phyloP scores from a whole-genome alignment of 1,284 basidiomycete species.

The Moesziomyces sp. region DNA sequence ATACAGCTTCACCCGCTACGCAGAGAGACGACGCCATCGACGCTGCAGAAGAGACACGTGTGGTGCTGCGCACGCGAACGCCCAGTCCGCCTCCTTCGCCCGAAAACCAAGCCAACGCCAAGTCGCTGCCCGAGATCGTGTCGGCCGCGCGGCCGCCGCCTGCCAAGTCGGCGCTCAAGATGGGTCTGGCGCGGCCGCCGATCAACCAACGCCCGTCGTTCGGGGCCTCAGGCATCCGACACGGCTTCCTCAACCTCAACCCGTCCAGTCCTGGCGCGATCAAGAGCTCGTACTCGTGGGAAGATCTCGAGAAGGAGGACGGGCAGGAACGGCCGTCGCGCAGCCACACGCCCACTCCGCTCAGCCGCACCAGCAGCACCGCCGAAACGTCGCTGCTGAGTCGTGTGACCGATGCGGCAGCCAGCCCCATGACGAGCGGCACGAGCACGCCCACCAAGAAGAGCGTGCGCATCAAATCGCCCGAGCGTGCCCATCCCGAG shows the following conservation, averaged over 20 bases:
- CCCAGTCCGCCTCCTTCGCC: slow-evolving; percentile 43
- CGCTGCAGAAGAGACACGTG: slow-evolving; percentile 34
- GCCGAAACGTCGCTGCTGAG: slow-evolving; percentile 5
- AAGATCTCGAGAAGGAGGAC: slow-evolving; percentile 39
- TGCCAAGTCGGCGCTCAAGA: slow-evolving; percentile 43
- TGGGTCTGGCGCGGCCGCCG: slow-evolving; percentile 15
- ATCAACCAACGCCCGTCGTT: slow-evolving; percentile 39
- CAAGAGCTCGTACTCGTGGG: slow-evolving; percentile 47
- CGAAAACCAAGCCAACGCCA: slow-evolving; percentile 9
- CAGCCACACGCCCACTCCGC: slow-evolving; percentile 35
- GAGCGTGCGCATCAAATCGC: slow-evolving; percentile 44
- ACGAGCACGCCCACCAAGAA: slow-evolving; percentile 49
- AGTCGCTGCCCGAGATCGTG: slow-evolving; percentile 34
- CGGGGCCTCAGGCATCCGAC: slow-evolving; percentile 40
- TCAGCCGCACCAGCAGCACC: slow-evolving; percentile 12
- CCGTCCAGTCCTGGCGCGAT: slow-evolving; percentile 53
- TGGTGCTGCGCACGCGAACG: slow-evolving; percentile 37
- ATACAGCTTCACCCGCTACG: neutral
- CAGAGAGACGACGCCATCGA: neutral
- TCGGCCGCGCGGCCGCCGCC: slow-evolving; percentile 46
- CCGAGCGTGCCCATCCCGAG: slow-evolving; percentile 37
- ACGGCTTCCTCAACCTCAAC: slow-evolving; percentile 55
- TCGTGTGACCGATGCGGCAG: slow-evolving; percentile 10
- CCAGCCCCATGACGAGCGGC: slow-evolving; percentile 37
- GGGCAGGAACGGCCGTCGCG: slow-evolving; percentile 21